A percentile compares a stretch with the other conserved stretches of the same genome.
phyloP scores from a whole-genome alignment of 257 asterid genomes.

The Ehretia macrophylla region DNA sequence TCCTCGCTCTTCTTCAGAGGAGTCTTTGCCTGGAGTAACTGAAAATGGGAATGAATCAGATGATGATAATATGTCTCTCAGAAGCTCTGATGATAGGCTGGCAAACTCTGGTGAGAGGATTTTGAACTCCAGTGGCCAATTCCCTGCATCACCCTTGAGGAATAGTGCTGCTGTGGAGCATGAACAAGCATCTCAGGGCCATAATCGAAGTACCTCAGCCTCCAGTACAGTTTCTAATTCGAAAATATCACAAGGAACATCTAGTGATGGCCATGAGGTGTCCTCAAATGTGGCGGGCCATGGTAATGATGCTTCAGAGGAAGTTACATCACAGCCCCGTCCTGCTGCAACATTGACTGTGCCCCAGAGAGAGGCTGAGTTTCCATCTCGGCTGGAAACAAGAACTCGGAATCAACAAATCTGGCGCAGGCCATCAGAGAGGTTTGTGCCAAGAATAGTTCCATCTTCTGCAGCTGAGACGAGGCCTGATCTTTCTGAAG shows the following conservation, averaged over 20 bases:
- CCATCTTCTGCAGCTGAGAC: slow-evolving; percentile 25
- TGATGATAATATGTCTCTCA: slow-evolving; percentile 14
- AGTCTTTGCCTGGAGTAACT: slow-evolving; percentile 23
- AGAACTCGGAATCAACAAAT: slow-evolving; percentile 25
- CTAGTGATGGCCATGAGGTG: slow-evolving; percentile 23
- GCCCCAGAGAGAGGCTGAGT: slow-evolving; percentile 23
- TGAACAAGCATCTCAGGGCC: slow-evolving; percentile 22
- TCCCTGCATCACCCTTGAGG: slow-evolving; percentile 10
- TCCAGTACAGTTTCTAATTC: slow-evolving; percentile 25
- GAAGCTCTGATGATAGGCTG: slow-evolving; percentile 20
- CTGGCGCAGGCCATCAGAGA: slow-evolving; percentile 27
- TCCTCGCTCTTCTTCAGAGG: slow-evolving; percentile 23
- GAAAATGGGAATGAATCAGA: slow-evolving; percentile 17
- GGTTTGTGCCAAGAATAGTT: slow-evolving; percentile 33
- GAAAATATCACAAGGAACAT: slow-evolving; percentile 6
- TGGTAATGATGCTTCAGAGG: slow-evolving; percentile 16
- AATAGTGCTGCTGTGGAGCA: slow-evolving; percentile 7
- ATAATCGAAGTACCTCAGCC: slow-evolving; percentile 21
- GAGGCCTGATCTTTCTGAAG: slow-evolving; percentile 27
- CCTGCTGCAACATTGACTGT: slow-evolving; percentile 10
- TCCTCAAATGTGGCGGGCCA: slow-evolving; percentile 4
- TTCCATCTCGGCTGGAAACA: slow-evolving; percentile 22
- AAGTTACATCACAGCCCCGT: slow-evolving; percentile 10
- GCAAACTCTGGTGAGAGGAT: slow-evolving; percentile 7
- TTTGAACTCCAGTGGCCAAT: slow-evolving; percentile 7